Conservation (phyloP, 1,139 yeast genomes). For the Maudiozyma humilis region DNA sequence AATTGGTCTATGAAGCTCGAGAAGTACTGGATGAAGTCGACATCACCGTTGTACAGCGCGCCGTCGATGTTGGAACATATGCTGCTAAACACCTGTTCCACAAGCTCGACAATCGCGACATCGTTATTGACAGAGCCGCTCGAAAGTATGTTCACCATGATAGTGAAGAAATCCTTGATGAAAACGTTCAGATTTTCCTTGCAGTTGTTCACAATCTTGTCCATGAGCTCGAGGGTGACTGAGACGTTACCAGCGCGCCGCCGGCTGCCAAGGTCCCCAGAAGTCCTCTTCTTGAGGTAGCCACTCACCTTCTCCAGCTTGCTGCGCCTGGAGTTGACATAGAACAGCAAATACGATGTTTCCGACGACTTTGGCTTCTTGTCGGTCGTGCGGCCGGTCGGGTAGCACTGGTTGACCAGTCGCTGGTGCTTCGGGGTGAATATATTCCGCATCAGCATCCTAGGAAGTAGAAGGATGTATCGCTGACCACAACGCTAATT, state of each 20-base stretch:
- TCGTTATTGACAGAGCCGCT: constrained; percentile 28
- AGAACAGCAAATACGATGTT: constrained; percentile 75
- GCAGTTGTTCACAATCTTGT: constrained; percentile 66
- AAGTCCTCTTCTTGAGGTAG: constrained; percentile 59
- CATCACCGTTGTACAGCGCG: constrained; percentile 65
- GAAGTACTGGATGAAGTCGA: constrained; percentile 41
- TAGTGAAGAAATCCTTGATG: constrained; percentile 52
- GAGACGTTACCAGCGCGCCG: constrained; percentile 69
- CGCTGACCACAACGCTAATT: no score
- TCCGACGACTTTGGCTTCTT: constrained; percentile 91
- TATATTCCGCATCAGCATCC: constrained; percentile 13
- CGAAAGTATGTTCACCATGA: constrained; percentile 32
- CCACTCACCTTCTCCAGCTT: constrained; percentile 79
- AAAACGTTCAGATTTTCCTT: constrained; percentile 76
- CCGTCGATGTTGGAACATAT: constrained; percentile 62
- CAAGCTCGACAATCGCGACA: constrained; percentile 23
- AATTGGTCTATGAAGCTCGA: constrained; percentile 33
- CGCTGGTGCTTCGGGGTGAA: constrained; percentile 76
- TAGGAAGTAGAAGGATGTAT: background rate
- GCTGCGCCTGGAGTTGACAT: constrained; percentile 84
- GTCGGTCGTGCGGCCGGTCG: constrained; percentile 75
- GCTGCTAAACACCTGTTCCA: constrained; percentile 31
- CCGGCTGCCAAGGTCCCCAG: constrained; percentile 51
- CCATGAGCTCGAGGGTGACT: constrained; percentile 67
- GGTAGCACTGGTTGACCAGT: constrained; percentile 84